phyloP scores from a whole-genome alignment of 371 early-diverging fungal species.

The Apophysomyces elegans region DNA sequence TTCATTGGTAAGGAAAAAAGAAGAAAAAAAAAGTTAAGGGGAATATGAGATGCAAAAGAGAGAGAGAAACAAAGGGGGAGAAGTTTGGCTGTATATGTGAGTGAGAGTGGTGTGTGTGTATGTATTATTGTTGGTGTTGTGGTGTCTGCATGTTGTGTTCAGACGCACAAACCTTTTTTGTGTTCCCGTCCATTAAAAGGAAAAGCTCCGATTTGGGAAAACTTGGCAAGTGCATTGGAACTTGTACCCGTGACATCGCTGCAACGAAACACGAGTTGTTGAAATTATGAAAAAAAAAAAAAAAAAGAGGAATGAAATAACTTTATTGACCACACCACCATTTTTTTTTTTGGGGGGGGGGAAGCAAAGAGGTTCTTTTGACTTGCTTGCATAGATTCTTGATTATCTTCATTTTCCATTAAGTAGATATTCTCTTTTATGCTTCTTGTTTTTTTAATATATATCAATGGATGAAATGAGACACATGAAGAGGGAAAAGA shows the following conservation, averaged over 20 bases:
- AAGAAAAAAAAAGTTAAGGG: too few relatives aligned
- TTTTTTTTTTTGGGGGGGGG: background rate
- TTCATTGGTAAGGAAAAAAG: too few relatives aligned
- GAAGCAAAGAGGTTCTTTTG: background rate
- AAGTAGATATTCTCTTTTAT: too few relatives aligned
- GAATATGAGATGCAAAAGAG: background rate
- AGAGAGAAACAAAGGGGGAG: background rate
- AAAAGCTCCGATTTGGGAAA: background rate
- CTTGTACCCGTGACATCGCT: conserved; percentile 6
- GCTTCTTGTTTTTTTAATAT: too few relatives aligned
- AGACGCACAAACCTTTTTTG: conserved; percentile 6
- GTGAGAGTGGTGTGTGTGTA: too few relatives aligned
- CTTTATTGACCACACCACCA: background rate
- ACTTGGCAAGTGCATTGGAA: background rate
- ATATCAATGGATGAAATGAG: too few relatives aligned
- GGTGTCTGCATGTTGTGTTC: background rate
- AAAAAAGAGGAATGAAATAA: too few relatives aligned
- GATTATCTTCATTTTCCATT: too few relatives aligned
- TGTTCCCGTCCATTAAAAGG: background rate
- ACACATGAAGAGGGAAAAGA: too few relatives aligned
- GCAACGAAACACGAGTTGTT: conserved; percentile 3
- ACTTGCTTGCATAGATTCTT: too few relatives aligned
- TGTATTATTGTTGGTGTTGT: too few relatives aligned
- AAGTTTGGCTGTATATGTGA: background rate
- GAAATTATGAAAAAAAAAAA: too few relatives aligned